Base-by-base conservation (phyloP, 2,329 filamentous ascomycete genomes). In the Colletotrichum salicis region DNA sequence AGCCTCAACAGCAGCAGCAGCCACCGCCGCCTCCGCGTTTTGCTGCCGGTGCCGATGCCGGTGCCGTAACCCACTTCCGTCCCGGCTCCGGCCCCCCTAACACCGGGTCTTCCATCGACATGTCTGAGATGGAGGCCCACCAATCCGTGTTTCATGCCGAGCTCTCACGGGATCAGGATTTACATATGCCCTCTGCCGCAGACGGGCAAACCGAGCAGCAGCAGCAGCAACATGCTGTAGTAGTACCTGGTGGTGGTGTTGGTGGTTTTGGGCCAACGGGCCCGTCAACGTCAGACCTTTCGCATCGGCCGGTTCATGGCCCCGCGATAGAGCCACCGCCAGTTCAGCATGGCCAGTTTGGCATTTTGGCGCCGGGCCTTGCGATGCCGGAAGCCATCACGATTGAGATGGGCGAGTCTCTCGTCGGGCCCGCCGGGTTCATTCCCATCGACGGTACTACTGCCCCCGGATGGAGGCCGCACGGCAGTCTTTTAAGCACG, bases 401-500 rank as follows among this genome's bases (percentile, higher is more conserved):
- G 27, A 78, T 80, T 63, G 73, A 82, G 54, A 80, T 79, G 69
- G 78, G 79, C 57, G 81, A 84, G 19, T 81, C 83, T 15, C 80
- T 84, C 80, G 33, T 82, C 81, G 76, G 60, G 55, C 51, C 69
- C 72, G 15, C 68, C 72, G 48, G 70, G 8, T 71, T 55, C n/a
- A 67, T 58, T 41, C 73, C 61, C 33, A 67, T 67, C 33, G 72
- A 56, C 65, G 62, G 60, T 62, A 72, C 60, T 11, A 71, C 70
- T 27, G 48, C 54, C 35, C 68, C 74, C 29, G 74, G 68, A 12
- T 67, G 57, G 70, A 61, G 83, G 74, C 85, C 82, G 57, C 84
- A 87, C 75, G 85, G 86, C n/a, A 71, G 70, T n/a, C 87, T 88
- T 76, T 82, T 88, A 70, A 84, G 86, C 60, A 85, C 81, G 31